Percentiles rank a stretch among this genome's conserved stretches.
These are phyloP conservation scores for Cordyceps militaris DNA, from an alignment of 2,329 filamentous ascomycete species.

Conservation along the genomic window DNA sequence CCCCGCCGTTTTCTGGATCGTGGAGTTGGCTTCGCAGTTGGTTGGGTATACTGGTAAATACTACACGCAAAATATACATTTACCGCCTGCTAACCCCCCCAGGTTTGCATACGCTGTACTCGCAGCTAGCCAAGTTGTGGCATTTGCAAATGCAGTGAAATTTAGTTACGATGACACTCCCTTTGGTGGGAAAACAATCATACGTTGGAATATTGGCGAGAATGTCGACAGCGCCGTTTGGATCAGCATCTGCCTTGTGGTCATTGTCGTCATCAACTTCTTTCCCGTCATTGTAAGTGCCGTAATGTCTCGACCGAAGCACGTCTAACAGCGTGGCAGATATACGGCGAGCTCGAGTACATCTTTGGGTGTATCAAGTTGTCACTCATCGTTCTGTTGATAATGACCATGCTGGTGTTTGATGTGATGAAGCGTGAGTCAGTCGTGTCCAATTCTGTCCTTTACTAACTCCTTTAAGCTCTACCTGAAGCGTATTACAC, in stretches of 20 bases:
- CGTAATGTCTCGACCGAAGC: slow-evolving; percentile 6
- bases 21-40: slow-evolving; percentile 31
- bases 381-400: slow-evolving; percentile 29
- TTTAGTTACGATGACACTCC: slow-evolving; percentile 28
- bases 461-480: slow-evolving; percentile 20
- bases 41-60: slow-evolving; percentile 31
- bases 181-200: slow-evolving; percentile 21
- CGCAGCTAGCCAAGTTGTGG: slow-evolving; percentile 30
- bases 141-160: slow-evolving; percentile 27
- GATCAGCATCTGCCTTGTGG: slow-evolving; percentile 30
- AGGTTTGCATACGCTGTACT: slow-evolving; percentile 33
- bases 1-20: slow-evolving; percentile 30
- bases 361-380: slow-evolving; percentile 31
- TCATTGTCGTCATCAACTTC: slow-evolving; percentile 29
- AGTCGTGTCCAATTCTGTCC: no score
- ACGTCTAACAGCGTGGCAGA: slow-evolving; percentile 8
- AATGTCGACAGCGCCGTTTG: slow-evolving; percentile 30
- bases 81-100: not conserved
- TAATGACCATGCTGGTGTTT: slow-evolving; percentile 31
- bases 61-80: not conserved
- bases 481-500: slow-evolving; percentile 29
- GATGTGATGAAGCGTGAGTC: slow-evolving; percentile 29
- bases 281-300: slow-evolving; percentile 28
- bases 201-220: slow-evolving; percentile 27
- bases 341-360: slow-evolving; percentile 32